Conservation (phyloP, 1,284 basidiomycete genomes). For the Xerocomus minutiporus region DNA sequence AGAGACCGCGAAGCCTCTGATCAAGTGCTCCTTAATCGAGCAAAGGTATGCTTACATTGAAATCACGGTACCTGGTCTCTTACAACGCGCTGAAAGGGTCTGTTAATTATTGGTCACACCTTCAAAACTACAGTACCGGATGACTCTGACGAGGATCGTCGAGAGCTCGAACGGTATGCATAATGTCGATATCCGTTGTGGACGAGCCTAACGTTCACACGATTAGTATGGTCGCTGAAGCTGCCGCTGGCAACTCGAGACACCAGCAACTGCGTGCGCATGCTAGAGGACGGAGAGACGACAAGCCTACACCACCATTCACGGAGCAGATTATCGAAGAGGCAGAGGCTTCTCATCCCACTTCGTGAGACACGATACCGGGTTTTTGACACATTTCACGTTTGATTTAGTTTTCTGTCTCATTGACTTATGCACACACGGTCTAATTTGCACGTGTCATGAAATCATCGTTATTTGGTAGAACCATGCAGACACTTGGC, state of each 20-base stretch:
- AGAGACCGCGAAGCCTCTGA: slow-evolving; percentile 74
- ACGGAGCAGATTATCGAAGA: slow-evolving; percentile 16
- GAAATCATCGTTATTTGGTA: slow-evolving; percentile 13
- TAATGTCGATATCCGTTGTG: not conserved
- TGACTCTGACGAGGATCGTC: slow-evolving; percentile 85
- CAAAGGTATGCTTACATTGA: slow-evolving; percentile 53
- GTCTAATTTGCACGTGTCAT: slow-evolving; percentile 21
- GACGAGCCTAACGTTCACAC: slow-evolving; percentile 4
- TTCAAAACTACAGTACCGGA: slow-evolving; percentile 83
- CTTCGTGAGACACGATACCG: slow-evolving; percentile 12
- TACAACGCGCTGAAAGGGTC: slow-evolving; percentile 46
- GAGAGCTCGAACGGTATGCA: slow-evolving; percentile 81
- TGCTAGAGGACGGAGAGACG: slow-evolving; percentile 38
- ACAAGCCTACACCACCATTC: slow-evolving; percentile 22
- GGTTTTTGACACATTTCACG: slow-evolving; percentile 13
- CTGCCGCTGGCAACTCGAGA: slow-evolving; percentile 61
- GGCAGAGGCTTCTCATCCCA: slow-evolving; percentile 8
- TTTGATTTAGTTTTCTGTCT: slow-evolving; percentile 16
- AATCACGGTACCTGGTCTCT: slow-evolving; percentile 1
- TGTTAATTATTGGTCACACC: slow-evolving; percentile 78
- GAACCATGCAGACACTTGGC: slow-evolving; percentile 9
- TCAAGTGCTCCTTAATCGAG: slow-evolving; percentile 67
- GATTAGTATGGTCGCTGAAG: slow-evolving; percentile 64
- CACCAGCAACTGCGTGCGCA: slow-evolving; percentile 40
- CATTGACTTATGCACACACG: slow-evolving; percentile 11